Evolutionary conservation across 2,329 filamentous ascomycete species (phyloP), one percentile per base, ranked within the genome.

Genomic region (Penicillium freii): DNA sequence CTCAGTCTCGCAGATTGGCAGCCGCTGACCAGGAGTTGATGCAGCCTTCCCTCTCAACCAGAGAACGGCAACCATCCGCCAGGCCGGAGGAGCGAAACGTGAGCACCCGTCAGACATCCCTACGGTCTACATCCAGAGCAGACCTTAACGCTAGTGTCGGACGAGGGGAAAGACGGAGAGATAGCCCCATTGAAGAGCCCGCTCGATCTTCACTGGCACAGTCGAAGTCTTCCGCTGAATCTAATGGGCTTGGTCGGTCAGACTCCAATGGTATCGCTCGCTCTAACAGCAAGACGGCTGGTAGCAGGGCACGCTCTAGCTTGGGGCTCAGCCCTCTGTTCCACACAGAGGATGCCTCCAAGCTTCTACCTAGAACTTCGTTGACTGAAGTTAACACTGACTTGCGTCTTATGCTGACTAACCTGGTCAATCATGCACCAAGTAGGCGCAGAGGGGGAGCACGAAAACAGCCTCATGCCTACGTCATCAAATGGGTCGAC

Each of bases 401-500:
- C 51, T 57, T 78, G 45, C 73, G 72, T 33, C 66, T 71, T 7
- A 75, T 77, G 70, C 62, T 77, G 15, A 66, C 71, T 25, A 74
- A 72, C 39, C 61, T 77, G 58, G 62, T 68, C 6, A 71, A 67
- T n/a, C 63, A 69, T 33, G 66, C 70, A 4, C 60, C 70, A n/a
- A 63, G 61, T 34, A 70, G 72, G 29, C 69, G 73, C 36, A 67
- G 71, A n/a, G 62, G 65, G 19, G 64, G 65, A 2, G 55, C 66
- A 8, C 62, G 68, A 40, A 66, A 68, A 29, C 62, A 69, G 33
- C 73, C 72, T 2, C 77, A 80, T 52, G 69, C 78, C 2, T 77
- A 80, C 56, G 79, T 81, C 5, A 77, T 80, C 48, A 81, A 81
- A 68, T 81, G 79, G 79, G 79, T 81, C 21, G 79, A 81, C 60